Base-by-base conservation (phyloP, 2,329 filamentous ascomycete species). In the Dactylella cylindrospora region DNA sequence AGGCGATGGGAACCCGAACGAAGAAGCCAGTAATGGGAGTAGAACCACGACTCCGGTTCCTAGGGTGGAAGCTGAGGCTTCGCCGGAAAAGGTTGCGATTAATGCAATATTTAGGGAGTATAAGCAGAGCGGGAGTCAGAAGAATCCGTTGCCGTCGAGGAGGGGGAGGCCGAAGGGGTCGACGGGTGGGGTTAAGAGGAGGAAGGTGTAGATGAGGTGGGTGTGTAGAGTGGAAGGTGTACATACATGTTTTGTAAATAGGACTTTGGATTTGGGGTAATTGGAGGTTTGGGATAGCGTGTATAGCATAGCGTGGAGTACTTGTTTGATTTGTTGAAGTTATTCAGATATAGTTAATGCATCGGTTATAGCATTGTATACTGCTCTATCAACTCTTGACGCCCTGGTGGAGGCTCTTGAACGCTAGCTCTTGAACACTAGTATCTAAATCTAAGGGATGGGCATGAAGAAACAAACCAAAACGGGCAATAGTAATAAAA, bases 41-140 rank as follows among this genome's bases (percentile, higher is more conserved):
- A 26, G 8, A 4, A 31, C 28, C 10, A 15, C 29, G 10, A 20
- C 33, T 7, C 36, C 31, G 9, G 19, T 23, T 26, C 22, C 23
- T 17, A 25, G 31, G n/a, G 3, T 25, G 20, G 26, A 40, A 9
- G 44, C 26, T 22, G 40, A 35, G 12, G 39, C 39, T 15, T 61
- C 55, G 9, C 55, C 55, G 9, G 55, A 61, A 36, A 61, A 61
- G 23, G 29, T 43, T 10, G 17, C 35, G 9, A 43, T 61, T 7
- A 61, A 41, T 25, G 36, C 55, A 7, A 41, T 61, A 26, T 61
- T 61, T 31, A 53, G 53, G 36, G 55, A 53, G 17, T 46, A 61
- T 33, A 35, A 28, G 47, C 55, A 52, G 10, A 19, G 9, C 12
- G 55, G 55, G 9, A 61, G 32, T 28, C 33, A 47, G 15, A 61